Base-by-base conservation (phyloP, 805 yeast species). In the Starmerella sp. region DNA sequence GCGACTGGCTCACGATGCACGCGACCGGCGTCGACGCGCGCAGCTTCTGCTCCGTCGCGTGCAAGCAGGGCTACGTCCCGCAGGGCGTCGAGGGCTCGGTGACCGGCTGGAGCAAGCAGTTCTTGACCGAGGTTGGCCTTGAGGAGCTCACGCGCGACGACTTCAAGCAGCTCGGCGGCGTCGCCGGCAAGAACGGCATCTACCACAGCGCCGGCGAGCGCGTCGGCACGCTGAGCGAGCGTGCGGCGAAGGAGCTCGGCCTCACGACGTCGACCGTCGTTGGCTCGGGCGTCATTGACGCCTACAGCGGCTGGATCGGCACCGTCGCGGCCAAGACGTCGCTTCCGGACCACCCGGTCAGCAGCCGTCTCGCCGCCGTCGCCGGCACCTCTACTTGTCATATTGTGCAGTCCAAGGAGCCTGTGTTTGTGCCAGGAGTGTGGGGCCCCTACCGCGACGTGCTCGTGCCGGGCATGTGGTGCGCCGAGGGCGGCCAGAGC, bases 381-480 rank as follows among this genome's bases (percentile, higher is more conserved):
- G 97, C 98, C 0, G 98, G 98, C 57, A 93, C 98, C 6, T 89
- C 97, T 1, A 93, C 98, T 0, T 93, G 98, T 67, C 97, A 93
- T 69, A 82, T 93, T 63, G 89, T 87, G 55, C 77, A 91, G 77
- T 84, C 95, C 32, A 77, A 79, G 57, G 83, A 86, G 34, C 85
- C 96, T 0, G 80, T 88, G 45, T 90, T 91, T 67, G 97, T 91
- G 9, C 81, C 87, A 45, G 98, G 98, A 57, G 96, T 93, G 36
- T 93, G 98, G 98, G 98, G 98, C 13, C 98, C 98, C 2, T 93
- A 93, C 71, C 78, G 89, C 65, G 96, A 90, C 69, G 95, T 87
- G 5, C 77, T 91, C 74, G 85, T 95, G n/a, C 84, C 85, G 32
- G 88, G 82, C 6, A 83, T 75, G 65, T 93, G 97, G 97, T 76